Conservation (phyloP, 2,329 filamentous ascomycete species). For the Eurotiales sp. region DNA sequence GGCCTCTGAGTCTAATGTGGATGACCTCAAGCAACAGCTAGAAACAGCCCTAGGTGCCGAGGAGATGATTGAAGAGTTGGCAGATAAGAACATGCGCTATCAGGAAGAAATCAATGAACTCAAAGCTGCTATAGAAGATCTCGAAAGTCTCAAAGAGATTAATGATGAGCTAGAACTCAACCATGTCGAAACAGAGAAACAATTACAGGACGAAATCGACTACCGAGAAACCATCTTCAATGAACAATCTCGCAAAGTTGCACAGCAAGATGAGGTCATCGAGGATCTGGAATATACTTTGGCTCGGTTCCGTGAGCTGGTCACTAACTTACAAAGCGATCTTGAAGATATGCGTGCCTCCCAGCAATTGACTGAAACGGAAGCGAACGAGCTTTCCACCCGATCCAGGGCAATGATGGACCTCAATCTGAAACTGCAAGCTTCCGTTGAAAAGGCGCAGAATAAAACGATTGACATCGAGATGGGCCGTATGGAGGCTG, state of each 20-base stretch:
- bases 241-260: slow-evolving; percentile 71
- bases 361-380: slow-evolving; percentile 85
- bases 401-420: slow-evolving; percentile 95
- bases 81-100: slow-evolving; percentile 79
- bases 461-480: slow-evolving; percentile 93
- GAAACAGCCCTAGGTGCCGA: slow-evolving; percentile 85
- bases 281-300: slow-evolving; percentile 90
- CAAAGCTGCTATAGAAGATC: slow-evolving; percentile 74
- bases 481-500: slow-evolving; percentile 77
- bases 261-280: slow-evolving; percentile 72
- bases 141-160: slow-evolving; percentile 85
- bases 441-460: slow-evolving; percentile 85
- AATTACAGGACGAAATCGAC: slow-evolving; percentile 90
- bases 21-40: slow-evolving; percentile 85
- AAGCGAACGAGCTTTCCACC: slow-evolving; percentile 84
- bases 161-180: slow-evolving; percentile 93
- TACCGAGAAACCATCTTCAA: slow-evolving; percentile 77
- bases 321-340: slow-evolving; percentile 78
- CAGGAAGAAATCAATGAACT: slow-evolving; percentile 81
- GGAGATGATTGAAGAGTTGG: slow-evolving; percentile 89
- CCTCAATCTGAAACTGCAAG: slow-evolving; percentile 88
- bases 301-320: slow-evolving; percentile 81
- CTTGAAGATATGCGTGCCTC: slow-evolving; percentile 89
- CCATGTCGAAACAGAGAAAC: slow-evolving; percentile 87
- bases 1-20: slow-evolving; percentile 69